Evolutionary conservation across 768 basidiomycete species (phyloP), one percentile per base, ranked within the genome.

Genomic region (Favolaschia claudopus): DNA sequence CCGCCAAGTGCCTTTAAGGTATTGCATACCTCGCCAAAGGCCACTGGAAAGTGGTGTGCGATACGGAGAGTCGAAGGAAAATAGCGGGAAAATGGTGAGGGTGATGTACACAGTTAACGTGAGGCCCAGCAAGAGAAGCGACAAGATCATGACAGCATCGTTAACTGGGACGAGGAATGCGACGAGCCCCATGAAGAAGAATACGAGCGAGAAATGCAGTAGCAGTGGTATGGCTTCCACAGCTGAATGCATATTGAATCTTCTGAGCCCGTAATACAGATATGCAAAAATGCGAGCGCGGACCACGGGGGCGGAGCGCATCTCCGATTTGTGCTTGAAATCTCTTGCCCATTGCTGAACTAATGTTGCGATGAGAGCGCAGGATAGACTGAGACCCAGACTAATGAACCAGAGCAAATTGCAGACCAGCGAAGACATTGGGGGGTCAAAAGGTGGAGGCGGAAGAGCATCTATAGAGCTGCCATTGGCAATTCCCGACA

Each of bases 161-260:
- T 52, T 52, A n/a, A 61, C 17, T 9, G 62, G 50, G 20, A 46
- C 32, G 15, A 63, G 37, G 39, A 60, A 66, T 19, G 59, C 48
- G 45, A 63, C 38, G 12, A 66, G 31, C 28, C 62, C 65, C 13
- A 34, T 32, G 28, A 66, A 59, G 51, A 66, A 66, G 22, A 66
- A 32, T 13, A 46, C 20, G 12, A 66, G 51, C 4, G 65, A 63
- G 5, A 60, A 22, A 37, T 66, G 65, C 25, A 66, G 49, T 36
- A 67, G 39, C 17, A 64, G 44, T 14, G 65, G 65, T 27, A 67
- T 45, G 6, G 48, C 13, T 19, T 56, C 55, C 19, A 56, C 55
- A 6, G 48, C 45, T 25, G 25, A 17, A 20, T 56, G 55, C 55
- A 56, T 56, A 3, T 38, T 25, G n/a, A 56, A 56, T 36, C 55